Evolutionary conservation across 2,329 filamentous ascomycete species (phyloP).

Genomic region (Penicillium sp.): DNA sequence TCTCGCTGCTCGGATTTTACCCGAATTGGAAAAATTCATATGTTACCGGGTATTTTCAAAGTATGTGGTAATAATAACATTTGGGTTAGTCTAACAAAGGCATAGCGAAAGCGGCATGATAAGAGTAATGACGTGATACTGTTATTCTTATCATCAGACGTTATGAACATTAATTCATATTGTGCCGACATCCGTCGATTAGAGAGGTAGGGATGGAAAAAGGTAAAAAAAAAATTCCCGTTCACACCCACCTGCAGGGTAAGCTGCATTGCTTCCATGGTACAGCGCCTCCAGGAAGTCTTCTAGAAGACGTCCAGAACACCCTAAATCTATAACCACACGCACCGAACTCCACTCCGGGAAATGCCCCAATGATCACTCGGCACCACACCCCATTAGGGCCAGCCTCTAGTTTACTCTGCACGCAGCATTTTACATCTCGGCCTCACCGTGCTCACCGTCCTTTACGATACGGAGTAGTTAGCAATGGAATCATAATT

Average conservation of each 20-base stretch:
- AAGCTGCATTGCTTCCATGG: slow-evolving; percentile 22
- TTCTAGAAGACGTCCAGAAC: slow-evolving; percentile 40
- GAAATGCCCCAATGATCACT: slow-evolving; percentile 2
- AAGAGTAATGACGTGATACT: slow-evolving; percentile 24
- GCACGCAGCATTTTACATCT: slow-evolving; percentile 5
- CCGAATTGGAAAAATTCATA: slow-evolving; percentile 19
- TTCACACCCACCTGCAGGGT: not conserved
- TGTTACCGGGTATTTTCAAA: slow-evolving; percentile 5
- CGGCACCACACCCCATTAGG: slow-evolving; percentile 5
- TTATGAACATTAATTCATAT: not conserved
- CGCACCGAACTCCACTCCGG: slow-evolving; percentile 17
- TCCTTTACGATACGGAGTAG: not conserved
- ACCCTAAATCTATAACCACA: slow-evolving; percentile 16
- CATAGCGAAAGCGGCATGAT: slow-evolving; percentile 23
- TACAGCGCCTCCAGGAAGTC: slow-evolving; percentile 13
- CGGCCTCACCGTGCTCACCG: not conserved
- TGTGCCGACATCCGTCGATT: slow-evolving; percentile 10
- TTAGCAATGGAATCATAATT: not conserved
- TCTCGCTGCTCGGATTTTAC: slow-evolving; percentile 4
- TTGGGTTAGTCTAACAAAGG: slow-evolving; percentile 6
- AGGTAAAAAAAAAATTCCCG: not conserved
- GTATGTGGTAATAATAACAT: not conserved
- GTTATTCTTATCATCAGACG: slow-evolving; percentile 6
- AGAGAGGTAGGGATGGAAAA: not conserved
- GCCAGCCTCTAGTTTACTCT: slow-evolving; percentile 6